Conservation (phyloP, 1,284 basidiomycete species). For the Blastosporella zonata region DNA sequence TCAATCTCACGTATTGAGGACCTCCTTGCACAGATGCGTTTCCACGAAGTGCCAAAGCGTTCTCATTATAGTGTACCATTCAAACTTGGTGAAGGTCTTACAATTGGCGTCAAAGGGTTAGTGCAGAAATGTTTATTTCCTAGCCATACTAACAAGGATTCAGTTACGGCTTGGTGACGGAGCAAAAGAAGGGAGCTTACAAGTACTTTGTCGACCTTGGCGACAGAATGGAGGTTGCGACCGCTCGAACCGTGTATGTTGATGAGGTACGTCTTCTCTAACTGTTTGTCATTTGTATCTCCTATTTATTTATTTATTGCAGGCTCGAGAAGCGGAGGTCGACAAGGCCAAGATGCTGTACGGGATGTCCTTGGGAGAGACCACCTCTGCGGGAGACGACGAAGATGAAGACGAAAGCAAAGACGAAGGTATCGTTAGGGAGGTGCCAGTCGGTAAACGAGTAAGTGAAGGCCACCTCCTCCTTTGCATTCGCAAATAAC, state of each 20-base stretch:
- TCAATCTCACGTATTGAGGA: constrained; percentile 74
- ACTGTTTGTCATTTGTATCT: neutral
- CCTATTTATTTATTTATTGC: neutral
- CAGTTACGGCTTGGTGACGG: constrained; percentile 84
- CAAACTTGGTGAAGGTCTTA: constrained; percentile 74
- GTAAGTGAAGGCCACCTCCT: constrained; percentile 36
- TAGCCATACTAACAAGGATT: neutral
- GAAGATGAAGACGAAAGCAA: constrained; percentile 36
- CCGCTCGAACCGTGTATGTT: constrained; percentile 68
- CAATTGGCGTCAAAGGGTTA: constrained; percentile 90
- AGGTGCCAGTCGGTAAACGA: constrained; percentile 47
- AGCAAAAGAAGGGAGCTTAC: constrained; percentile 79
- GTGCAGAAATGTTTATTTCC: constrained; percentile 8
- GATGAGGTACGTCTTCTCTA: constrained; percentile 58
- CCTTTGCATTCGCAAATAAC: neutral
- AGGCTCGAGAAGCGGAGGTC: constrained; percentile 62
- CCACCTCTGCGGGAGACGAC: constrained; percentile 40
- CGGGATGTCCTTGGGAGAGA: constrained; percentile 57
- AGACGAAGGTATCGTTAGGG: constrained; percentile 31
- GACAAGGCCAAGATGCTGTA: constrained; percentile 57
- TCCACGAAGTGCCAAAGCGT: constrained; percentile 87
- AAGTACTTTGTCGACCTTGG: constrained; percentile 81
- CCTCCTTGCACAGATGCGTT: constrained; percentile 79
- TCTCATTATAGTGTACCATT: constrained; percentile 83
- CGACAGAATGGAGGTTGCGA: constrained; percentile 72